Base-by-base conservation (phyloP, 148 eudicot species). In the Polygonum maritimum region DNA sequence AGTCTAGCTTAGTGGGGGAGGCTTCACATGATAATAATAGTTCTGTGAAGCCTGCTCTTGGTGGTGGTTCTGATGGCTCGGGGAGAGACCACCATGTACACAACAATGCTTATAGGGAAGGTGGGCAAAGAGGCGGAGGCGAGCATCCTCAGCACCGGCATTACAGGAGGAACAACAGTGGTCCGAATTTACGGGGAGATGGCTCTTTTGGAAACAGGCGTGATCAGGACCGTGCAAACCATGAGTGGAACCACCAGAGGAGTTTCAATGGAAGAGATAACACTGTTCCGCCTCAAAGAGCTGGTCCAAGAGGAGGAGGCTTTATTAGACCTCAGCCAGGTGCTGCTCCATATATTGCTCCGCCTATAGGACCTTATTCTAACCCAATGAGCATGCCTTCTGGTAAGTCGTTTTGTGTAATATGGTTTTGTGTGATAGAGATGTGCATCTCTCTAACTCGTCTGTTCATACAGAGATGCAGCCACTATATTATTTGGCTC, bases 211-310 rank as follows among this genome's bases (percentile, higher is more conserved):
- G 89, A 36, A 87, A 86, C 26, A 87, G 90, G 78, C 87, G 97
- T 26, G 92, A 93, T 81, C 97, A 85, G 77, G 93, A 93, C 35
- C 90, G 92, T 38, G 91, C 87, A 47, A 93, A 88, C 78, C 91
- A 83, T 77, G 94, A 91, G 26, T 91, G 94, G 96, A 86, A 82
- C 65, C 82, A 82, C 73, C 79, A 77, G 40, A 76, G 88, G 78
- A 85, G 81, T 83, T 88, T 82, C 80, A 83, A 81, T 52, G 87
- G 89, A 22, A 85, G 95, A 79, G 98, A 88, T 79, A 80, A 81
- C 78, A 76, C 82, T 63, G 35, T 82, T 82, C 92, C 86, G 77
- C 82, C 85, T 12, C 90, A 67, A 60, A 80, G 89, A 69, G 88
- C 33, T 77, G 75, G 71, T 49, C 79, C 87, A 22, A 91, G 97